Evolutionary conservation across 2,329 filamentous ascomycete genomes (phyloP).

Genomic region (Pseudocercospora ulei): DNA sequence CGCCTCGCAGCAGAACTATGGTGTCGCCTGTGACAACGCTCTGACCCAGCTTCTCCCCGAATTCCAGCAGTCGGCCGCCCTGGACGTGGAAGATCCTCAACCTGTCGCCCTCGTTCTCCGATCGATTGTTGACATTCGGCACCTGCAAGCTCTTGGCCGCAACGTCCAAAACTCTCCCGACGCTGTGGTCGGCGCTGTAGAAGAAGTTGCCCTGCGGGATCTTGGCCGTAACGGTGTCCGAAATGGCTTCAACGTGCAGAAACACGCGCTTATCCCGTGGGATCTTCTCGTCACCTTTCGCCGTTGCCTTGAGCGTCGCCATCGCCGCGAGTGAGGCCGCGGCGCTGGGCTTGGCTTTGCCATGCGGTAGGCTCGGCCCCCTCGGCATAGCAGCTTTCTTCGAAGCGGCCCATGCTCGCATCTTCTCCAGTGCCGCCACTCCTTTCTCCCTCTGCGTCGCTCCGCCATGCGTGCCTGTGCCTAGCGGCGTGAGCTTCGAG

Average conservation of each 20-base stretch:
- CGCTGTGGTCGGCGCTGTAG: conserved; percentile 64
- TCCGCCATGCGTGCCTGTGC: conserved; percentile 40
- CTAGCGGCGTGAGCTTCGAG: conserved; percentile 56
- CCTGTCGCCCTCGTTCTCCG: conserved; percentile 64
- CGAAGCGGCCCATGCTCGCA: conserved; percentile 69
- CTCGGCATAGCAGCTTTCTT: conserved; percentile 43
- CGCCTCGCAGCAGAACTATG: conserved; percentile 74
- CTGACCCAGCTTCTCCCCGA: conserved; percentile 71
- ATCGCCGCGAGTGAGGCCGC: conserved; percentile 59
- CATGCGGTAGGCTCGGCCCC: conserved; percentile 45
- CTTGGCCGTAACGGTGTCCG: conserved; percentile 73
- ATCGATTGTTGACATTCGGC: conserved; percentile 73
- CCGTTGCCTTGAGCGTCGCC: conserved; percentile 70
- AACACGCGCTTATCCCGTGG: conserved; percentile 79
- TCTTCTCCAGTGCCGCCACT: conserved; percentile 61
- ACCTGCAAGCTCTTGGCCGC: conserved; percentile 69
- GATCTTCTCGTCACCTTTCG: conserved; percentile 81
- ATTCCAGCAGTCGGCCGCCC: conserved; percentile 74
- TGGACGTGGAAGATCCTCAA: conserved; percentile 89
- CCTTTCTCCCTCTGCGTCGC: conserved; percentile 54
- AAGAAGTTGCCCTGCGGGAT: conserved; percentile 54
- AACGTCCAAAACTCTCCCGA: conserved; percentile 70
- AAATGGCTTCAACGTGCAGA: conserved; percentile 79
- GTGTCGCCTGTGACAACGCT: conserved; percentile 72
- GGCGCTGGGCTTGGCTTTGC: conserved; percentile 45